Evolutionary conservation across 805 yeast species (phyloP).

Genomic region (Monosporozyma aerobia): DNA sequence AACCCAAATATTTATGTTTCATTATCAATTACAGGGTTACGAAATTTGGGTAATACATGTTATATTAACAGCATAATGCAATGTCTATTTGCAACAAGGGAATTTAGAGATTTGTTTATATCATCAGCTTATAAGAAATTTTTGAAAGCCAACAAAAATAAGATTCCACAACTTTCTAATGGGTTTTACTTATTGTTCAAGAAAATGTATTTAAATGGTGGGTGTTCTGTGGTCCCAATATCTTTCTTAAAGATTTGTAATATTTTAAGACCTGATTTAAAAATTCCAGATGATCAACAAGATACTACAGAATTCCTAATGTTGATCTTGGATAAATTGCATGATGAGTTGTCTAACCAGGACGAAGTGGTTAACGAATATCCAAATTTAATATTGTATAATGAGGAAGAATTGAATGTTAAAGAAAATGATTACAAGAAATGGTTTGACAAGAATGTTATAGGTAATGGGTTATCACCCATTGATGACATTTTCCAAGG

Average conservation of each 20-base stretch:
- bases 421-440: constrained; percentile 43
- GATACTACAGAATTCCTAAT: constrained; percentile 72
- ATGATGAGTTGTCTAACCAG: constrained; percentile 48
- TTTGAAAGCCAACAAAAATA: constrained; percentile 25
- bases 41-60: constrained; percentile 66
- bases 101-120: constrained; percentile 42
- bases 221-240: constrained; percentile 54
- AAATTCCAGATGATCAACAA: constrained; percentile 68
- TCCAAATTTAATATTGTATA: constrained; percentile 32
- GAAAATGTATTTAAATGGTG: constrained; percentile 50
- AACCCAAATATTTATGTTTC: constrained; percentile 34
- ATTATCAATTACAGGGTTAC: constrained; percentile 48
- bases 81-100: constrained; percentile 47
- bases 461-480: constrained; percentile 57
- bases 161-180: constrained; percentile 28
- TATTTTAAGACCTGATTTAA: constrained; percentile 52
- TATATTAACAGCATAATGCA: constrained; percentile 70
- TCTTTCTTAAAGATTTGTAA: constrained; percentile 48
- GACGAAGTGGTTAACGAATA: constrained; percentile 31
- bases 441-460: constrained; percentile 48
- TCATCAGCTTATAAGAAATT: constrained; percentile 38
- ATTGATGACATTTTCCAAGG: constrained; percentile 63
- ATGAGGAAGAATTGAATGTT: constrained; percentile 19
- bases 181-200: constrained; percentile 47
- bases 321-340: constrained; percentile 56